Evolutionary conservation across 2,329 filamentous ascomycete genomes (phyloP), one percentile per base, ranked within the genome.

Genomic region (Beauveria brongniartii): DNA sequence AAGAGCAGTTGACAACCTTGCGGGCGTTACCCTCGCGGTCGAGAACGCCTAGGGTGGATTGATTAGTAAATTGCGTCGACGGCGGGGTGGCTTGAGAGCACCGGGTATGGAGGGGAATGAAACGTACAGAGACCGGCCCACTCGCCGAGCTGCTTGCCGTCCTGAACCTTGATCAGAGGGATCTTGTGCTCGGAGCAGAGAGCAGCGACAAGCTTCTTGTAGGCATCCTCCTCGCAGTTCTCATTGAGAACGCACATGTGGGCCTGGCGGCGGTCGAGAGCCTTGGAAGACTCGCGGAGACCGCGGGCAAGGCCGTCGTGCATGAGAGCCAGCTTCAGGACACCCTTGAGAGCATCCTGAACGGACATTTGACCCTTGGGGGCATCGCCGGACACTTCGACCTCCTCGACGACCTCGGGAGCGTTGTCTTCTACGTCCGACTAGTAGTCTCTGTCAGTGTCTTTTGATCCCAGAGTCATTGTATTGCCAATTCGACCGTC

Each of bases 1-100:
- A 97, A 76, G 93, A 97, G 92, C 94, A 99, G 90, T 99, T 99
- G 84, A 99, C 94, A 71, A 99, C 93, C 89, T 99, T 99, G 82
- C 94, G 91, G 74, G 94, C 92, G 82, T 99, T 99, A 73, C 94
- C 94, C 83, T 99, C 94, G 76, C 94, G 93, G 84, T 99, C 94
- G 74, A 99, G 88, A 72, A 97, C 92, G 83, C 93, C 93, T 97
- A 60, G 62, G 57, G 55, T 61, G 55, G 50, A 18, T 50, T 18
- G 61, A 65, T 76, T 73, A 24, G 26, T 26, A 30, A 14, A 30
- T 24, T 18, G 7, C n/a, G 44, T 24, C 24, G 47, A 26, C 24
- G 24, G 7, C 12, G 46, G 22, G 46, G 47, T 37, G 14, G 14
- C 34, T 16, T 37, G 34, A 14, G 34, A 37, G 34, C 34, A 37